Evolutionary conservation across 345 rosid species (phyloP).

Genomic region (Citrus medica): DNA sequence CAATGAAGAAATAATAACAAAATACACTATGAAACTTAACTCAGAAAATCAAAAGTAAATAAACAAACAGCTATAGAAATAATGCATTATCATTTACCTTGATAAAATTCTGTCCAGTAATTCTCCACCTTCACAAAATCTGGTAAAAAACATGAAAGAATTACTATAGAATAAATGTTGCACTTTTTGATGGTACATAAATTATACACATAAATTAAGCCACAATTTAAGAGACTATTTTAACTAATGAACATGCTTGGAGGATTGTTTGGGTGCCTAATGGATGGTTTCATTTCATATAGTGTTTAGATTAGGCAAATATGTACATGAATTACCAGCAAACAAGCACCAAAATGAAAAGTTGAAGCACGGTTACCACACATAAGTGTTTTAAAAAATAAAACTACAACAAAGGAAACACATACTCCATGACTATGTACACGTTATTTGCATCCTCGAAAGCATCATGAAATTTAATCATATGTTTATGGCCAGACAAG

Average conservation of each 20-base stretch:
- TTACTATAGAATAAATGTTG: conserved; percentile 1
- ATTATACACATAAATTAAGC: neutral
- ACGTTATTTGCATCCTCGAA: conserved; percentile 76
- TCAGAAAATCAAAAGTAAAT: neutral
- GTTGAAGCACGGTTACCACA: neutral
- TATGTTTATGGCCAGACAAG: conserved; percentile 74
- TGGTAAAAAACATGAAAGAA: conserved; percentile 27
- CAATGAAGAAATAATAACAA: conserved; percentile 12
- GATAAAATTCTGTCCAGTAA: conserved; percentile 85
- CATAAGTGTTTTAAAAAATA: neutral
- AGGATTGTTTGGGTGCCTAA: neutral
- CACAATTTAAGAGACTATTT: neutral
- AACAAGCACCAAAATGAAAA: neutral
- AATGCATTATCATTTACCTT: conserved; percentile 41
- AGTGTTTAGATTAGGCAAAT: neutral
- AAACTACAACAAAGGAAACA: conserved; percentile 19
- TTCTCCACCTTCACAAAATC: conserved; percentile 99
- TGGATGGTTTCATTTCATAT: neutral
- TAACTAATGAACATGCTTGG: neutral
- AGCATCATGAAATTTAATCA: conserved; percentile 79
- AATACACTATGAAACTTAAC: conserved; percentile 1
- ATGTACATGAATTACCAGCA: neutral
- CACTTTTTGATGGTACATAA: neutral
- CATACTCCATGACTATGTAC: conserved; percentile 94
- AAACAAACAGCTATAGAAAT: neutral